Base-by-base conservation (phyloP, 805 yeast genomes). In the Kazachstania viticola region DNA sequence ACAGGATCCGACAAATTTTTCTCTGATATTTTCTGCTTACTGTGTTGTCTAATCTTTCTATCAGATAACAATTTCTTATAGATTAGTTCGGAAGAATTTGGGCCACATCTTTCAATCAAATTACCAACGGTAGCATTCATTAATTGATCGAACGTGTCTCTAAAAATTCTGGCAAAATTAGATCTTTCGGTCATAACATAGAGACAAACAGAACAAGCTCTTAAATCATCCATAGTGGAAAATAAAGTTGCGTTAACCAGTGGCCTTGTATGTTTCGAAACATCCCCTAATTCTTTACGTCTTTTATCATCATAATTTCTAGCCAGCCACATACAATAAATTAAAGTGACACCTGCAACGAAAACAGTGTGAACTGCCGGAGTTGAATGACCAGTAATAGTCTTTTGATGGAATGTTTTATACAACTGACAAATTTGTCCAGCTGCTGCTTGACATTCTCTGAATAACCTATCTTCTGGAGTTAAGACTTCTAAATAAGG, bases 381-480 rank as follows among this genome's bases (percentile, higher is more conserved):
- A 0, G 77, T 73, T 1, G 80, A 72, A 45, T 73, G 79, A 3
- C 81, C 81, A 33, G 61, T 60, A 2, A 69, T 71, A 0, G 79
- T 72, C 42, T 67, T 71, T 44, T 73, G 75, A 50, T 73, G 79
- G 48, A 72, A 74, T 11, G 69, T 73, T 40, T 74, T 72, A 48
- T 73, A 71, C 17, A 74, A 58, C 41, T 71, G 79, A 45, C 81
- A 74, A 25, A 75, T 70, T 47, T 73, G 78, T 17, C 81, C 82
- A 1, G 81, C 79, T 16, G 79, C 80, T 2, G 77, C 76, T 46
- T 75, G 81, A 49, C 82, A 75, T 49, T 75, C 79, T 32, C 67
- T 61, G 48, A 75, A 74, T 19, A 75, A 53, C 29, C 69, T 60
- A 47, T 73, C 75, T 44, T 68, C 71, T 4, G 81, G 80, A 36